Conservation (phyloP, 371 early-diverging fungal species). For the Thermomucor indicae-seudaticae region DNA sequence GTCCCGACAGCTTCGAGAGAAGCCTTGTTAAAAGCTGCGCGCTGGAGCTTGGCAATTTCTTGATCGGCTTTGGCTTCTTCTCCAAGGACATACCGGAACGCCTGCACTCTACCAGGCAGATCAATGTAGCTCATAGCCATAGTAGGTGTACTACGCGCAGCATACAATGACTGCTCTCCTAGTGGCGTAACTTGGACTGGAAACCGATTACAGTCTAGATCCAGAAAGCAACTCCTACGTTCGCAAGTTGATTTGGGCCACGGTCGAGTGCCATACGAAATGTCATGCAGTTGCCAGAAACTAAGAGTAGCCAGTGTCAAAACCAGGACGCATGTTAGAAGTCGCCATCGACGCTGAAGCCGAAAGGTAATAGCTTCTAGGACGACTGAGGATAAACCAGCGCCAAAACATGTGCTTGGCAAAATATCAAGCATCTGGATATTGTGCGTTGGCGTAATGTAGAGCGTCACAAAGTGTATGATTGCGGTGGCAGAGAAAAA, state of each 20-base stretch:
- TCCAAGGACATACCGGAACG: slow-evolving; percentile 23
- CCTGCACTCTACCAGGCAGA: slow-evolving; percentile 14
- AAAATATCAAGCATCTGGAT: slow-evolving; percentile 24
- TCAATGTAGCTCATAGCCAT: slow-evolving; percentile 11
- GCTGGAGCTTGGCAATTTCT: slow-evolving; percentile 13
- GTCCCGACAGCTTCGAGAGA: slow-evolving; percentile 11
- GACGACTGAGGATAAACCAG: slow-evolving; percentile 9
- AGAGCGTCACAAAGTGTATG: slow-evolving; percentile 9
- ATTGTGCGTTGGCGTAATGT: slow-evolving; percentile 4
- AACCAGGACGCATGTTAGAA: slow-evolving; percentile 2
- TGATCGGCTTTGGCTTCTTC: slow-evolving; percentile 21
- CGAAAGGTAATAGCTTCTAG: slow-evolving; percentile 20
- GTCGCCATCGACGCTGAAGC: slow-evolving; percentile 4
- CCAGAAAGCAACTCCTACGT: not conserved
- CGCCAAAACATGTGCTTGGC: slow-evolving; percentile 18
- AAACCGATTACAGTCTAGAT: slow-evolving; percentile 10
- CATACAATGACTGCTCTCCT: no score
- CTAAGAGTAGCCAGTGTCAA: slow-evolving; percentile 5
- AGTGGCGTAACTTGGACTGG: no score
- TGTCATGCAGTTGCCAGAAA: slow-evolving; percentile 11
- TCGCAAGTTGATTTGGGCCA: slow-evolving; percentile 4
- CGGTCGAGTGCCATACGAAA: slow-evolving; percentile 11
- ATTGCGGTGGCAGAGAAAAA: slow-evolving; percentile 17
- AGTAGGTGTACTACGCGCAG: slow-evolving; percentile 2
- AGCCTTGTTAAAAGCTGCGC: slow-evolving; percentile 9